A percentile compares a stretch with the other conserved stretches of the same genome.
These are phyloP conservation scores for Aspergillus udagawae DNA, from an alignment of 2,329 filamentous ascomycete species.

Conservation along the genomic window DNA sequence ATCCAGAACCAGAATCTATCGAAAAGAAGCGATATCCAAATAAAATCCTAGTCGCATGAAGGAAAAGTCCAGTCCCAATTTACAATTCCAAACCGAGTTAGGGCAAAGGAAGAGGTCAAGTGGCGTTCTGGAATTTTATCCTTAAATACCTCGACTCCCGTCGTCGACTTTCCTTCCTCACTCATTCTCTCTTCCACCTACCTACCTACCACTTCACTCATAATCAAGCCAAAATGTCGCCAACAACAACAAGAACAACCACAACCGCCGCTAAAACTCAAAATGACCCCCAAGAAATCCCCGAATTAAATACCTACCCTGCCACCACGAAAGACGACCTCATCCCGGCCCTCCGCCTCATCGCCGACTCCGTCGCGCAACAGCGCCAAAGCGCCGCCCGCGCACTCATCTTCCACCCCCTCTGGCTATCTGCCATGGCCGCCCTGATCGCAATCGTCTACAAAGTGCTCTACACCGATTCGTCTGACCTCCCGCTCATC, in stretches of 20 bases:
- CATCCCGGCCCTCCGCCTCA: conserved; percentile 63
- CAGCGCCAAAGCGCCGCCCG: conserved; percentile 67
- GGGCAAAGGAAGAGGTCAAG: not conserved
- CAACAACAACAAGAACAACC: not conserved
- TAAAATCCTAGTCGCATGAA: not conserved
- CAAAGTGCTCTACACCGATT: conserved; percentile 36
- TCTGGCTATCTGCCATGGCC: conserved; percentile 41
- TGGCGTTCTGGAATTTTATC: not conserved
- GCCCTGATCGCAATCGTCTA: conserved; percentile 37
- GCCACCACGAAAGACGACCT: conserved; percentile 54
- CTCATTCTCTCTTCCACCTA: not conserved
- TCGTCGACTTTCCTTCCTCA: no score
- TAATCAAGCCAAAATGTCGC: not conserved
- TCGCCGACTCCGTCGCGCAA: conserved; percentile 78
- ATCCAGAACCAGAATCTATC: not conserved
- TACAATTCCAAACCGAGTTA: not conserved
- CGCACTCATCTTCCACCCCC: conserved; percentile 60
- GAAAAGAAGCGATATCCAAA: not conserved
- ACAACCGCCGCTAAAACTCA: not conserved
- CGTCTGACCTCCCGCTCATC: conserved; percentile 12
- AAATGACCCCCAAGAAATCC: not conserved
- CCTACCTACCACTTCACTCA: not conserved
- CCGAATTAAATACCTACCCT: conserved; percentile 30
- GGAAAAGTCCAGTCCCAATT: no score
- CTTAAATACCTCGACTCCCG: not conserved